phyloP scores from a whole-genome alignment of 2,329 filamentous ascomycete genomes.

The Neophaeococcomyces mojaviensis region DNA sequence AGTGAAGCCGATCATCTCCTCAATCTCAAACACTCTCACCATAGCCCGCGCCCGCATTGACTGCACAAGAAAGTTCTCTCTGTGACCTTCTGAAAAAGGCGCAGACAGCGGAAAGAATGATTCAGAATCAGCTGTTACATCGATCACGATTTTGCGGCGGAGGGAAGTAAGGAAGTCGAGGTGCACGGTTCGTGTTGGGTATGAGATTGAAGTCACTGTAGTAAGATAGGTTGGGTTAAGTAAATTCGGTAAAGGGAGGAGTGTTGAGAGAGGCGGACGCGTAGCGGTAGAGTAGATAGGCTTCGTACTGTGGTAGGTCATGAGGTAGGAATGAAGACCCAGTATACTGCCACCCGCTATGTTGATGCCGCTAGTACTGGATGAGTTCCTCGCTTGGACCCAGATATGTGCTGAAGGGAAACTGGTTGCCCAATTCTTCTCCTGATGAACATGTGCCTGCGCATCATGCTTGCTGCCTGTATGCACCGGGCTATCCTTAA shows the following conservation, averaged over 20 bases:
- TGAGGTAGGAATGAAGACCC: slow-evolving; percentile 1
- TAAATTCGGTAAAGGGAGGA: neutral
- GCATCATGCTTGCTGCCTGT: neutral
- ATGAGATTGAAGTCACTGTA: neutral
- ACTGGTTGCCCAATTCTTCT: slow-evolving; percentile 8
- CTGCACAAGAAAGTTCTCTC: neutral
- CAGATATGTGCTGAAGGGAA: slow-evolving; percentile 7
- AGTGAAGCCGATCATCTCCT: neutral
- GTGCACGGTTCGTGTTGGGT: neutral
- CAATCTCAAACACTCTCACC: neutral
- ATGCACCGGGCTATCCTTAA: neutral
- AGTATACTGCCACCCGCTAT: slow-evolving; percentile 4
- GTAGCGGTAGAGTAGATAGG: neutral
- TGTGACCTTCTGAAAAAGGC: neutral
- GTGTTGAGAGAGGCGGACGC: neutral
- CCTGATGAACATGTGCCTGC: slow-evolving; percentile 5
- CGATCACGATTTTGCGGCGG: neutral
- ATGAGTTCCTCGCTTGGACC: slow-evolving; percentile 1
- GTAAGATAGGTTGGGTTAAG: neutral
- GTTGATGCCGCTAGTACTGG: neutral
- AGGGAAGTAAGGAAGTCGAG: slow-evolving; percentile 22
- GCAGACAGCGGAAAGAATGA: slow-evolving; percentile 4
- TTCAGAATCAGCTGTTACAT: neutral
- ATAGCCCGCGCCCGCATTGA: neutral
- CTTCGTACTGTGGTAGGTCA: neutral